These are phyloP conservation scores for Leishmania aethiopica DNA, from an alignment of 208 protist genomes.

Conservation along the genomic window DNA sequence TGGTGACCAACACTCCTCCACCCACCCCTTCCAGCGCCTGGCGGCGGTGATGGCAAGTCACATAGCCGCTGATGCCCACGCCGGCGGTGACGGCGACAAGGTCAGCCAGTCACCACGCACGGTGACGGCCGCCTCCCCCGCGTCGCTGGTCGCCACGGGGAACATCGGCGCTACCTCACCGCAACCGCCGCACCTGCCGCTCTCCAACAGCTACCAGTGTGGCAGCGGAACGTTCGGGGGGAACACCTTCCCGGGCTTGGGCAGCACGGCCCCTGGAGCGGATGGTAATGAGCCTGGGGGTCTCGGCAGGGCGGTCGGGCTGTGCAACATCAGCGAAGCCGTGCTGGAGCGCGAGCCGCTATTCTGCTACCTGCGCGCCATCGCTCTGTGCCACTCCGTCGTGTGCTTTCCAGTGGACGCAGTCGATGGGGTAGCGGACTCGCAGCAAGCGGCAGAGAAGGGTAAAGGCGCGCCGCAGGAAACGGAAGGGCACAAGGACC, in stretches of 20 bases:
- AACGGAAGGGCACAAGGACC: neutral
- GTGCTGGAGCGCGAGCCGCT: conserved; percentile 51
- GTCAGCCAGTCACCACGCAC: neutral
- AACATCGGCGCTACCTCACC: neutral
- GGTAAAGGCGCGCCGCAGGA: neutral
- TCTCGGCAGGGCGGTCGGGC: neutral
- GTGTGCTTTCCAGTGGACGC: conserved; percentile 66
- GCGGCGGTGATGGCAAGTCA: neutral
- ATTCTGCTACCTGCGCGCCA: conserved; percentile 65
- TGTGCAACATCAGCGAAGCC: conserved; percentile 29
- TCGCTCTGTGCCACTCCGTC: conserved; percentile 79
- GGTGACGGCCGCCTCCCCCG: too few species aligned
- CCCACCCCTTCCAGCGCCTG: neutral
- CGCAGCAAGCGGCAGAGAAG: neutral
- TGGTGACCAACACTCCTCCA: neutral
- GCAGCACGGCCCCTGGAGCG: neutral
- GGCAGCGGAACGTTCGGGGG: conserved; percentile 12
- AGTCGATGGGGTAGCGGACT: neutral
- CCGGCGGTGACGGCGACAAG: neutral
- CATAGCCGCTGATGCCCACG: neutral
- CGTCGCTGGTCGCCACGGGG: neutral
- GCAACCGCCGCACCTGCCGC: neutral
- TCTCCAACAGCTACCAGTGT: conserved; percentile 11
- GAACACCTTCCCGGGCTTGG: neutral
- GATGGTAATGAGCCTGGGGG: neutral